Evolutionary conservation across 768 basidiomycete species (phyloP).

Genomic region (Kwoniella dejecticola): DNA sequence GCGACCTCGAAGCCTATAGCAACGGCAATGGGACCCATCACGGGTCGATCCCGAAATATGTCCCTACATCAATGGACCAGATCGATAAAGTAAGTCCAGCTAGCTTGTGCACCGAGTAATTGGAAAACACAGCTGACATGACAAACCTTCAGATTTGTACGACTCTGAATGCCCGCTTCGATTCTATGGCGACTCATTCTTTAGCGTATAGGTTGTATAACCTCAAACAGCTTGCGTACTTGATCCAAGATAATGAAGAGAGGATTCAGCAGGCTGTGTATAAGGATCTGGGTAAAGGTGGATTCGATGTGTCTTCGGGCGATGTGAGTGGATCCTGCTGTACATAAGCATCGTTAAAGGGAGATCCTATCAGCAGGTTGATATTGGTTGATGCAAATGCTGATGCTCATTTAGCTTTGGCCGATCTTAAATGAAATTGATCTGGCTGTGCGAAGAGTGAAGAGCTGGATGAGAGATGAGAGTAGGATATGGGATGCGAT

Average conservation of each 20-base stretch:
- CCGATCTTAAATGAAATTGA: slow-evolving; percentile 47
- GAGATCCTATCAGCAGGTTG: no score
- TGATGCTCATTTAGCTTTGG: slow-evolving; percentile 26
- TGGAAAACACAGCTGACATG: not conserved
- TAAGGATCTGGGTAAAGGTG: slow-evolving; percentile 48
- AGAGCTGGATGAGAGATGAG: slow-evolving; percentile 54
- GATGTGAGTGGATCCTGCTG: slow-evolving; percentile 39
- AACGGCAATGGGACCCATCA: slow-evolving; percentile 2
- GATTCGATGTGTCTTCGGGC: slow-evolving; percentile 33
- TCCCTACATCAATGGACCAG: slow-evolving; percentile 6
- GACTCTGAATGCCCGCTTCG: slow-evolving; percentile 32
- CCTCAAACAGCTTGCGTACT: slow-evolving; percentile 53
- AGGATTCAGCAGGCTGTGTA: slow-evolving; percentile 42
- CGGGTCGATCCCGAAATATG: not conserved
- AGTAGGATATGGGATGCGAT: slow-evolving; percentile 42
- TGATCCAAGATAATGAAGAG: slow-evolving; percentile 52
- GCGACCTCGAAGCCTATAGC: not conserved
- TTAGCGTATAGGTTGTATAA: slow-evolving; percentile 49
- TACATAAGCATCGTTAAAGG: no score
- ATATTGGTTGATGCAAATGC: no score
- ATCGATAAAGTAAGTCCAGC: slow-evolving; percentile 14
- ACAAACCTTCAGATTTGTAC: slow-evolving; percentile 23
- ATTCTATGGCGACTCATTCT: slow-evolving; percentile 25
- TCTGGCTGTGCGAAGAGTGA: slow-evolving; percentile 43
- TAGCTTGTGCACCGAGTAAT: not conserved